Evolutionary conservation across 352 stramenopile species (phyloP), one percentile per base, ranked within the genome.

Genomic region (Phytophthora sp.): DNA sequence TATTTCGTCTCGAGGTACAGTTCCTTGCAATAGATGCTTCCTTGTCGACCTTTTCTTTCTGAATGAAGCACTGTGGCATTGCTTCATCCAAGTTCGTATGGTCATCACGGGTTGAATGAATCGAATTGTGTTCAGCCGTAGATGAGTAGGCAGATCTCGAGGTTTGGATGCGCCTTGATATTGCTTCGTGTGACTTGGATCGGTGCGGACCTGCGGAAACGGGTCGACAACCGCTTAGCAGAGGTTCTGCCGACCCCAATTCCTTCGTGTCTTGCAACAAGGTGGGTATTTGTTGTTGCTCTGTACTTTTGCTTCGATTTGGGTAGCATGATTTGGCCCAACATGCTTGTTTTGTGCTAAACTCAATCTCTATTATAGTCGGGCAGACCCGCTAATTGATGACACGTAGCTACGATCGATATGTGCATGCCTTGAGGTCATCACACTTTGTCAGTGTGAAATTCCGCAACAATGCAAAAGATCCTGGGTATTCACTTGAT

Each of bases 331-430:
- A n/a, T 57, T 59, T 7, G 42, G 16, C 4, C 46, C 54, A 44
- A 45, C 16, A 39, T 75, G 72, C 21, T 88, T 91, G 54, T 65
- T 84, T 57, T 84, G 73, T 20, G 76, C 85, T 38, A 79, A 36
- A 38, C 69, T 59, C 8, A 88, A 66, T 20, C 78, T 66, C 35
- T 86, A 73, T 24, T 80, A 82, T 23, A 90, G 45, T 16, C 73
- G 71, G 52, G 71, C 61, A 36, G 76, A 89, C 7, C 84, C 83
- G 13, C 73, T 86, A 45, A 94, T 87, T 8, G 82, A 82, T 31
- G 82, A 76, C 6, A 91, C 73, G 44, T 85, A 91, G 46, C 82
- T 92, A 36, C 83, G 81, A 38, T 94, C 86, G 35, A 94, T 71
- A 57, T 93, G 82, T 24, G 86, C 83, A 27, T 92, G 74, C 69